Conservation (phyloP, 208 protist genomes). For the Kentomonas sorsogonicus region DNA sequence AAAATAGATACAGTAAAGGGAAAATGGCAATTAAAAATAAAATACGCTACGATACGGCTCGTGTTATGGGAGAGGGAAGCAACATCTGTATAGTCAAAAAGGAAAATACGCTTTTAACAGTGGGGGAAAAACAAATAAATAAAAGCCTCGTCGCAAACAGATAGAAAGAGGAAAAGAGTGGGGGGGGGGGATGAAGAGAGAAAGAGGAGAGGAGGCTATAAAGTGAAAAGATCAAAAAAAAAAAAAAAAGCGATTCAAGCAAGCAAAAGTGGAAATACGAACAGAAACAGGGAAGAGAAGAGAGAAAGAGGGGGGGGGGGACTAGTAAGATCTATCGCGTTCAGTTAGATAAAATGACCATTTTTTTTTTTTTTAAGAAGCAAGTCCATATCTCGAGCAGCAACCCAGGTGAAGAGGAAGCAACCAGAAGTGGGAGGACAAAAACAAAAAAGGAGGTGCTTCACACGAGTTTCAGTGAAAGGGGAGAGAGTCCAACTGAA, state of each 20-base stretch:
- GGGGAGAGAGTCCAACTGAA: too few relatives aligned
- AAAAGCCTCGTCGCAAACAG: too few relatives aligned
- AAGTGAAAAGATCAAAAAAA: neutral
- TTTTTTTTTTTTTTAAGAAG: conserved; percentile 14
- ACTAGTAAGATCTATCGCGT: too few relatives aligned
- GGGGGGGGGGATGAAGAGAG: neutral
- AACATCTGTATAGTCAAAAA: too few relatives aligned
- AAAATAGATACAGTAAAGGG: conserved; percentile 5
- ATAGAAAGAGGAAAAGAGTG: too few relatives aligned
- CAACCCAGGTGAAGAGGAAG: conserved; percentile 7
- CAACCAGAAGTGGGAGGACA: conserved; percentile 12
- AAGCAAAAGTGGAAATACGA: neutral
- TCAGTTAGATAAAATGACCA: neutral
- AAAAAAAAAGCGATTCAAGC: neutral
- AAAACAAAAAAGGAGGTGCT: neutral
- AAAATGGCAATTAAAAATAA: too few relatives aligned
- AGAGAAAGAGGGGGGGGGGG: neutral
- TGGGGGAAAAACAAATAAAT: too few relatives aligned
- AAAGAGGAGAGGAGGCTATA: too few relatives aligned
- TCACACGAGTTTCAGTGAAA: conserved; percentile 1
- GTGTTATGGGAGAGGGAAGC: too few relatives aligned
- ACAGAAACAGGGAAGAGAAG: neutral
- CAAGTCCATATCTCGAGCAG: too few relatives aligned
- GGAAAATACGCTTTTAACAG: too few relatives aligned
- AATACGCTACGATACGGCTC: too few relatives aligned